These are phyloP conservation scores for Hemileia vastatrix DNA, from an alignment of 1,284 basidiomycete species.

Conservation along the genomic window DNA sequence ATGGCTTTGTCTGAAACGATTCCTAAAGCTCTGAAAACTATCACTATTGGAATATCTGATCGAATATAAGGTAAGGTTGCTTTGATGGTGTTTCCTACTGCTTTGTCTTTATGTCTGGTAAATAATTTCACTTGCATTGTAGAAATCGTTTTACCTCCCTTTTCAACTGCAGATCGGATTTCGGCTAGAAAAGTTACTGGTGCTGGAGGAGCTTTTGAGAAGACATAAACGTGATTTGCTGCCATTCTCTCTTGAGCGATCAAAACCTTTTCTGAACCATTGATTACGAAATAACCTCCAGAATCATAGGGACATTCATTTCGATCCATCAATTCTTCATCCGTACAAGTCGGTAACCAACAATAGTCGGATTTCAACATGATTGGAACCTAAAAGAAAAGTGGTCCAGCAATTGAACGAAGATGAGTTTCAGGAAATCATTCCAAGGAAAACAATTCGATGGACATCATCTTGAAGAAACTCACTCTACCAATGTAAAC, in stretches of 20 bases:
- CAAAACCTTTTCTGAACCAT: conserved; percentile 96
- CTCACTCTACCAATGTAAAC: neutral
- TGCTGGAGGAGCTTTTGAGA: conserved; percentile 92
- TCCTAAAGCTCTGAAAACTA: conserved; percentile 93
- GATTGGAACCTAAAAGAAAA: conserved; percentile 66
- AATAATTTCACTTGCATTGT: conserved; percentile 98
- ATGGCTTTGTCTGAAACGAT: conserved; percentile 97
- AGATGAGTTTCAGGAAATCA: neutral
- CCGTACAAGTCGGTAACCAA: conserved; percentile 67
- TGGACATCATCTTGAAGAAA: no score
- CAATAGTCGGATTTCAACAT: conserved; percentile 96
- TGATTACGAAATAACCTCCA: conserved; percentile 98
- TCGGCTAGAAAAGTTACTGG: conserved; percentile 92
- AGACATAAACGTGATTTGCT: conserved; percentile 97
- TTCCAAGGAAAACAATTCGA: conserved; percentile 20
- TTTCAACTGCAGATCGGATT: conserved; percentile 94
- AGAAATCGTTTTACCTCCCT: conserved; percentile 94
- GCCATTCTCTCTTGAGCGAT: conserved; percentile 99
- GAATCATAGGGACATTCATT: conserved; percentile 96
- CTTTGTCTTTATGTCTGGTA: conserved; percentile 73
- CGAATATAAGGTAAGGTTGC: conserved; percentile 97
- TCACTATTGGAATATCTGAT: conserved; percentile 95
- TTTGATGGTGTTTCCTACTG: conserved; percentile 82
- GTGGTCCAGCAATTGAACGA: no score
- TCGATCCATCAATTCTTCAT: conserved; percentile 72